Evolutionary conservation across 176 grass and related monocot genomes (phyloP).

Genomic region (Leersia perrieri): DNA sequence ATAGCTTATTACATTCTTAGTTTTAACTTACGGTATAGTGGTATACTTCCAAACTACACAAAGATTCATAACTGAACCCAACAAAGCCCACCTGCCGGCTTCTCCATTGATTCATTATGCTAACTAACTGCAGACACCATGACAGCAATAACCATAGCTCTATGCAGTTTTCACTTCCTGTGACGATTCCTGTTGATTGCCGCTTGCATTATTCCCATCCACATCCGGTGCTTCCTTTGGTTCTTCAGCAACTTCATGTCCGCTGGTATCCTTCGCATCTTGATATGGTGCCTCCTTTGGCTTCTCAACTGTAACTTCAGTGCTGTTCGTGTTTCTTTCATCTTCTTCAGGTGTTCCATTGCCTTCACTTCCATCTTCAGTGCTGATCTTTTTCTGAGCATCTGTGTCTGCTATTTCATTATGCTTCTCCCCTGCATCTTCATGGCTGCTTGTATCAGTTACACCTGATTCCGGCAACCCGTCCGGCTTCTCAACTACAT

Average conservation of each 20-base stretch:
- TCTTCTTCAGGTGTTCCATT: neutral
- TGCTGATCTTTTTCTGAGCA: neutral
- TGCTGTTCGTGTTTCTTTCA: neutral
- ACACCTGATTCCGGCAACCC: neutral
- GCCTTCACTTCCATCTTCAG: neutral
- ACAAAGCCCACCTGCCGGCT: neutral
- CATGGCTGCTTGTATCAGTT: neutral
- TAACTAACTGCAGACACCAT: neutral
- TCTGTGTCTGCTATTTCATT: neutral
- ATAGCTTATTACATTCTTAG: neutral
- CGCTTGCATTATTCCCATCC: neutral
- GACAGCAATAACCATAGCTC: neutral
- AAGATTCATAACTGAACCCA: neutral
- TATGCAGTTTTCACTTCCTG: constrained; percentile 21
- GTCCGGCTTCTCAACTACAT: neutral
- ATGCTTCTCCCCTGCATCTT: neutral
- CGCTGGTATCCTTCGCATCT: neutral
- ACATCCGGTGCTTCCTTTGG: neutral
- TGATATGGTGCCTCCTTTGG: neutral
- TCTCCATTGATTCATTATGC: neutral
- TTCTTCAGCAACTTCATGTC: neutral
- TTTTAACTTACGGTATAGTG: neutral
- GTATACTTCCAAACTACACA: neutral
- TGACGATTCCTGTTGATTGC: neutral
- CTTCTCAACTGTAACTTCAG: neutral